Base-by-base conservation (phyloP, 2,329 filamentous ascomycete species). In the Sporothrix phasma region DNA sequence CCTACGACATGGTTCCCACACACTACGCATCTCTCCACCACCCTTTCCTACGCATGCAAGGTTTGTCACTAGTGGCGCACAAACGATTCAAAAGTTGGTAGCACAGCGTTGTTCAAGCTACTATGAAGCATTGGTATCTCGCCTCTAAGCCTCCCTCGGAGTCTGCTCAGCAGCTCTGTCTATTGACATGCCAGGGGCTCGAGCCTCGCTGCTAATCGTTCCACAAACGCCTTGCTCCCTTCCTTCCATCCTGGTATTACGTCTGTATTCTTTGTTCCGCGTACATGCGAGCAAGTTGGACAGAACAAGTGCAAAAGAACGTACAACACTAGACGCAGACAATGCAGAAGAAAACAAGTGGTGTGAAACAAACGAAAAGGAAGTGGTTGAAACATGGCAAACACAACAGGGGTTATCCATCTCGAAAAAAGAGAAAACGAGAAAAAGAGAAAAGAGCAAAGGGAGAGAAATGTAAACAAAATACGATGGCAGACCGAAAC, bases 141-240 rank as follows among this genome's bases (percentile, higher is more conserved):
- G 6, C 34, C 8, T 37, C 6, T 8, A n/a, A n/a, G n/a, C 34
- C 34, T 37, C 34, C 34, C 13, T 37, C 6, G 34, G 13, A 11
- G 39, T 17, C 15, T 41, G 11, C 39, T 49, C 46, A 29, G 46
- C 19, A 26, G 2, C 37, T 59, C 22, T 13, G n/a, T 11, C 31
- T 34, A 34, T 34, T 34, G 6, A 10, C 31, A 34, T 6, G 31
- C 19, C n/a, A n/a, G 7, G 17, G 37, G 11, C 31, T 31, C 5
- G 11, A 13, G 24, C 37, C 19, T 24, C 17, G 19, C 29, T 37
- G 3, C 39, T 43, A 15, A 17, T 34, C 29, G 24, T 17, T 11
- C 61, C 29, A 46, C 5, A 56, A 65, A 62, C 51, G 64, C 64
- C 59, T 58, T 51, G 59, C 63, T 61, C 46, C n/a, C n/a, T n/a